phyloP scores from a whole-genome alignment of 208 protist species.

The Crithidia sp. region DNA sequence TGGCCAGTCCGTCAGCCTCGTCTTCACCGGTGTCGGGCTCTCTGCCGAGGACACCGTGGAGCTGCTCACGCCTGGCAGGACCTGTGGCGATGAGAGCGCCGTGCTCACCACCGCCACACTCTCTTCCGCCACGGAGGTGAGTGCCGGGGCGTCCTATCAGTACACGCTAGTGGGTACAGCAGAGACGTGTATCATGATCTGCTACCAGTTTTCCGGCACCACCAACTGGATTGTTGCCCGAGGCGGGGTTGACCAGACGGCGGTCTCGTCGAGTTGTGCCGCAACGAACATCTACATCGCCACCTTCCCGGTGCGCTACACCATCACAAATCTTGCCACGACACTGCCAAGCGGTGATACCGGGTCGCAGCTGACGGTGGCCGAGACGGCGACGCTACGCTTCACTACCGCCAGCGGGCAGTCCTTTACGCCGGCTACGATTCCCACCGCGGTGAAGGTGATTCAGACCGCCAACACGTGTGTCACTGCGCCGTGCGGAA shows the following conservation, averaged over 20 bases:
- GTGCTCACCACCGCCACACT: constrained; percentile 40
- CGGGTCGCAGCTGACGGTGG: constrained; percentile 38
- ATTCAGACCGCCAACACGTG: constrained; percentile 64
- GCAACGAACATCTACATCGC: constrained; percentile 65
- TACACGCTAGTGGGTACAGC: constrained; percentile 71
- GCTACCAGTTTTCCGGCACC: constrained; percentile 60
- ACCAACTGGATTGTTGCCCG: constrained; percentile 58
- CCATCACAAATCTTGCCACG: constrained; percentile 25
- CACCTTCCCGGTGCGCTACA: constrained; percentile 67
- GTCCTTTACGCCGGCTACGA: constrained; percentile 26
- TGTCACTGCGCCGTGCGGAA: constrained; percentile 55
- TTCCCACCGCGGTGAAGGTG: constrained; percentile 55
- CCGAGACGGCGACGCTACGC: constrained; percentile 59
- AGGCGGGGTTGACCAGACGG: constrained; percentile 4
- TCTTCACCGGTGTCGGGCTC: constrained; percentile 64
- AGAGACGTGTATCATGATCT: constrained; percentile 69
- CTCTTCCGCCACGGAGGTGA: constrained; percentile 41
- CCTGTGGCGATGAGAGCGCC: constrained; percentile 31
- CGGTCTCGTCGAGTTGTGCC: constrained; percentile 43
- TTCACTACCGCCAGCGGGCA: constrained; percentile 44
- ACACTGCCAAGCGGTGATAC: neutral
- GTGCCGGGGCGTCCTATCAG: constrained; percentile 42
- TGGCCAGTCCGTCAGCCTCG: constrained; percentile 60
- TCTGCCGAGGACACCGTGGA: constrained; percentile 52
- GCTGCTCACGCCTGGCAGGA: constrained; percentile 42